Evolutionary conservation across 169 alveolate species (phyloP).

Genomic region (Eimeria maxima): DNA sequence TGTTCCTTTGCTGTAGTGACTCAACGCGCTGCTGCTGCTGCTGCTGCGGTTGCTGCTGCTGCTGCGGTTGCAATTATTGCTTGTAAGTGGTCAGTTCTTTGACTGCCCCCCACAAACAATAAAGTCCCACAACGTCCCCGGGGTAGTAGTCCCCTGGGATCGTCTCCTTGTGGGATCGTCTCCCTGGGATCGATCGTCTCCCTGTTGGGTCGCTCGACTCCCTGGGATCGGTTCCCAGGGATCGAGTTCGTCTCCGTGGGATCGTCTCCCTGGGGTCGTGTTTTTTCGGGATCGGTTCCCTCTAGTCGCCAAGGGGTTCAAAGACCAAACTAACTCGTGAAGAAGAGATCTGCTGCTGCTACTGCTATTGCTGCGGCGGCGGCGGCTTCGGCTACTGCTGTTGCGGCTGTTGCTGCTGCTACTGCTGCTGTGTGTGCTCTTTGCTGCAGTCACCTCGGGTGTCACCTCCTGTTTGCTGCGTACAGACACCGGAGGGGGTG

Average conservation of each 20-base stretch:
- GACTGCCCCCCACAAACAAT: constrained; percentile 2
- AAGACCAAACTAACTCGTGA: no score
- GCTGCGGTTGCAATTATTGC: neutral
- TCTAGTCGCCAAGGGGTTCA: no score
- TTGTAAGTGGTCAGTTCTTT: constrained; percentile 35
- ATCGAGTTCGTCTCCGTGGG: no score
- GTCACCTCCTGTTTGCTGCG: neutral
- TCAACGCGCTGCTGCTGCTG: neutral
- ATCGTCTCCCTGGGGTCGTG: no score
- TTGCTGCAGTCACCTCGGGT: neutral
- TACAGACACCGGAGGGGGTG: neutral
- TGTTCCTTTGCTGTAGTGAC: neutral
- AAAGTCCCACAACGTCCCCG: constrained; percentile 32
- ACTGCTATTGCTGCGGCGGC: no score
- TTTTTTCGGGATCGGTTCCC: neutral
- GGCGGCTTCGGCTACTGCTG: no score
- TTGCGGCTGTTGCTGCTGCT: no score
- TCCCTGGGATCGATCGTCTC: constrained; percentile 22
- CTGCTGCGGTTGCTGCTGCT: constrained; percentile 60
- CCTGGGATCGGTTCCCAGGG: no score
- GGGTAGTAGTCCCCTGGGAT: constrained; percentile 34
- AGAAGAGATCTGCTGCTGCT: no score
- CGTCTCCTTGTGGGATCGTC: constrained; percentile 43
- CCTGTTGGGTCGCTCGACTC: neutral
- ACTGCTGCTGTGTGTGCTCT: neutral